These are phyloP conservation scores for Pueraria montana DNA, from an alignment of 306 rosid species.

Conservation along the genomic window DNA sequence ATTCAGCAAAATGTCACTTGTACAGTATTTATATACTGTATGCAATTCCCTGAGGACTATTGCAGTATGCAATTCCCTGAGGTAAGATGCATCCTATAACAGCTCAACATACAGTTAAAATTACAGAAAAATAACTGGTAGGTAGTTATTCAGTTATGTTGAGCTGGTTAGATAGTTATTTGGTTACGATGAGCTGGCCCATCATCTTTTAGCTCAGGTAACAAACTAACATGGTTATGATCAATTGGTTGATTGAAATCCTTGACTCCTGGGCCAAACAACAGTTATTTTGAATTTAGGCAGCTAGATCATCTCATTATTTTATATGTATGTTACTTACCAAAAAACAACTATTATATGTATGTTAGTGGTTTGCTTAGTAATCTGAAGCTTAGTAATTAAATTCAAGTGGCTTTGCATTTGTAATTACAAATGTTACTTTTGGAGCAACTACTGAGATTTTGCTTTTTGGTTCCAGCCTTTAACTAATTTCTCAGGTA, in stretches of 20 bases:
- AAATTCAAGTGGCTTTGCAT: slow-evolving; percentile 23
- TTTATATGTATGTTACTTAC: neutral
- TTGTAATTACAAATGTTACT: slow-evolving; percentile 30
- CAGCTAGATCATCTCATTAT: neutral
- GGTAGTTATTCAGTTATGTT: slow-evolving; percentile 10
- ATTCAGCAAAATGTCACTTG: neutral
- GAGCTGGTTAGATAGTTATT: neutral
- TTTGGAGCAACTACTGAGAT: slow-evolving; percentile 42
- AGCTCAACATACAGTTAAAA: neutral
- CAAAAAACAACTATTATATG: neutral
- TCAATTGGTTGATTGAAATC: slow-evolving; percentile 20
- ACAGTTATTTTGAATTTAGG: neutral
- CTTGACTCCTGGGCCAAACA: neutral
- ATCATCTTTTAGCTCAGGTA: neutral
- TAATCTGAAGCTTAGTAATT: slow-evolving; percentile 30
- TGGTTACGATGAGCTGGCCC: neutral
- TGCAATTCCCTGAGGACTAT: neutral
- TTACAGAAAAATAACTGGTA: neutral
- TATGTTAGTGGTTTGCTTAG: slow-evolving; percentile 14
- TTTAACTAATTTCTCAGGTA: slow-evolving; percentile 64
- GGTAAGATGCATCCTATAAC: neutral
- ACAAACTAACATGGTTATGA: neutral
- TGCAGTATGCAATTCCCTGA: neutral
- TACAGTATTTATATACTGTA: neutral
- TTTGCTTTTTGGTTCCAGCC: slow-evolving; percentile 75